Conservation (phyloP, 176 grass and related monocot species). For the Triticum dicoccoides region DNA sequence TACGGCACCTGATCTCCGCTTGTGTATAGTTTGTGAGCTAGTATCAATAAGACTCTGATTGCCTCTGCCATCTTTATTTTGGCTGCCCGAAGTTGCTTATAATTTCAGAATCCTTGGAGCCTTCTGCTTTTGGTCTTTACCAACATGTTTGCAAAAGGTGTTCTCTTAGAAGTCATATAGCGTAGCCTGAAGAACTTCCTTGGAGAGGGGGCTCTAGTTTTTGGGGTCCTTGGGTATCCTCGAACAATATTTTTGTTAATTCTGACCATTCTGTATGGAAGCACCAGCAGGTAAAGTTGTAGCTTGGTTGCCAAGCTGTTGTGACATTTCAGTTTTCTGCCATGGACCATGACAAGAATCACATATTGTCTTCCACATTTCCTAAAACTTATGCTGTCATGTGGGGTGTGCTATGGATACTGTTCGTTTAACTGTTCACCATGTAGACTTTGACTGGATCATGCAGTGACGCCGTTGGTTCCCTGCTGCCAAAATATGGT, state of each 20-base stretch:
- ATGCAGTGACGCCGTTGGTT: background rate
- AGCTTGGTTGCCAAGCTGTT: background rate
- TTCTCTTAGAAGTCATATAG: background rate
- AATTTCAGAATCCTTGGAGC: background rate
- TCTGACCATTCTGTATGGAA: background rate
- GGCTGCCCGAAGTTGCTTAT: background rate
- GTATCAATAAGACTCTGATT: background rate
- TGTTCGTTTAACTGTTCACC: background rate
- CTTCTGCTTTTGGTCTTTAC: background rate
- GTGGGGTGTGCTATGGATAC: background rate
- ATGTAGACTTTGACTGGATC: constrained; percentile 3
- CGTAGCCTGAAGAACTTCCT: background rate
- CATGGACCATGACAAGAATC: constrained; percentile 16
- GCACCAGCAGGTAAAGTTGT: background rate
- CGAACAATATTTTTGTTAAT: background rate
- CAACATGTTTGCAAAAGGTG: background rate
- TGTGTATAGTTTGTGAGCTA: background rate
- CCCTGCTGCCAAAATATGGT: background rate
- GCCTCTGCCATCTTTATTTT: background rate
- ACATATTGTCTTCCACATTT: background rate
- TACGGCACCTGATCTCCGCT: background rate
- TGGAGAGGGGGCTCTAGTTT: background rate
- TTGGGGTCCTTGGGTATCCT: background rate
- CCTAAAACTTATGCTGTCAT: background rate
- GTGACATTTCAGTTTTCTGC: background rate